Conservation (phyloP, 345 rosid genomes). For the Geranium rotundifolium region DNA sequence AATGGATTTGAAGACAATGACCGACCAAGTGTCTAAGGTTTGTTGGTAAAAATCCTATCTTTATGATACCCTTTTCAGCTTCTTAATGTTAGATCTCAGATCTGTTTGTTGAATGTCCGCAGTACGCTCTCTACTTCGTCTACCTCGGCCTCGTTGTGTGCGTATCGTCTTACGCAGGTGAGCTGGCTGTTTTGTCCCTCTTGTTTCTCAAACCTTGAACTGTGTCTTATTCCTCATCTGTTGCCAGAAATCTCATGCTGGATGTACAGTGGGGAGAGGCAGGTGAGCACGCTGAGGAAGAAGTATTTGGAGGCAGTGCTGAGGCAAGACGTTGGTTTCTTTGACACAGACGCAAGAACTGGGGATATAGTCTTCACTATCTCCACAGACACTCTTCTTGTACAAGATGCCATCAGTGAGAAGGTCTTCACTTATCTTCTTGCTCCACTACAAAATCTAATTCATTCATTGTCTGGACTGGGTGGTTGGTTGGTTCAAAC, state of each 20-base stretch:
- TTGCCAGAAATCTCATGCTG: slow-evolving; percentile 80
- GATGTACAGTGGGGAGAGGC: slow-evolving; percentile 99
- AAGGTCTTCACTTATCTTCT: slow-evolving; percentile 37
- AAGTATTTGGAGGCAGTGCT: slow-evolving; percentile 89
- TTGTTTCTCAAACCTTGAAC: no score
- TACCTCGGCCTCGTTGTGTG: slow-evolving; percentile 94
- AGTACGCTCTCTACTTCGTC: slow-evolving; percentile 94
- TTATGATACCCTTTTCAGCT: no score
- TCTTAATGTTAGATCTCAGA: slow-evolving; percentile 32
- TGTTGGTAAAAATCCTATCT: no score
- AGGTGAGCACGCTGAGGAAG: slow-evolving; percentile 81
- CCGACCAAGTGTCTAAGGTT: slow-evolving; percentile 88
- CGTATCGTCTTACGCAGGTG: slow-evolving; percentile 96
- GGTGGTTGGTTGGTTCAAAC: slow-evolving; percentile 12
- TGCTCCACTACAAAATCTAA: slow-evolving; percentile 15
- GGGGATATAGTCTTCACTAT: slow-evolving; percentile 97
- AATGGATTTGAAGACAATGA: slow-evolving; percentile 76
- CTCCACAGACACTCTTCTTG: slow-evolving; percentile 95
- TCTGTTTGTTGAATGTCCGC: slow-evolving; percentile 26
- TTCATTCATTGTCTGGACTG: slow-evolving; percentile 12
- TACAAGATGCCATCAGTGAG: slow-evolving; percentile 99
- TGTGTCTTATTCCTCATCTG: no score
- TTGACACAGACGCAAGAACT: slow-evolving; percentile 97
- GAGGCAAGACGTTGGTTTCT: slow-evolving; percentile 96
- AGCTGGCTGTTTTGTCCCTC: background rate